Evolutionary conservation across 169 alveolate genomes (phyloP).

Genomic region (Perkinsus marinus): DNA sequence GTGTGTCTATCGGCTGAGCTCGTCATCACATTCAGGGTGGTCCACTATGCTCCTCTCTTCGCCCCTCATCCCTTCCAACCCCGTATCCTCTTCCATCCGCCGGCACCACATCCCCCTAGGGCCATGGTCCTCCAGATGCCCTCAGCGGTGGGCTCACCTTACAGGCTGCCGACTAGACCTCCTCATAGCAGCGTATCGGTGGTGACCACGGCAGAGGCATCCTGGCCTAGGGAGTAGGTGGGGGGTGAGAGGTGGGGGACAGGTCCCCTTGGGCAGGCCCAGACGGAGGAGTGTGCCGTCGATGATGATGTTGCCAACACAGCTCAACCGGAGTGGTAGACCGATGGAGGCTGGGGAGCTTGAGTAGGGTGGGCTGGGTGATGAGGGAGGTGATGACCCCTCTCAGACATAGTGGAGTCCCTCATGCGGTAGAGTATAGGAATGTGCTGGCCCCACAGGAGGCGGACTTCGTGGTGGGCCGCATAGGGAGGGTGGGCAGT

Average conservation of each 20-base stretch:
- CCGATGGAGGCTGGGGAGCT: no score
- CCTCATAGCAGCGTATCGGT: not conserved
- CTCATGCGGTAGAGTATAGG: not conserved
- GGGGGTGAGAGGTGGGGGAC: not conserved
- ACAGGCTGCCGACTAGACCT: not conserved
- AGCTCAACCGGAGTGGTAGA: no score
- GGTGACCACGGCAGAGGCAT: not conserved
- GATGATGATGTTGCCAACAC: not conserved
- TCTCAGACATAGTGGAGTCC: not conserved
- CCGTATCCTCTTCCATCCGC: not conserved
- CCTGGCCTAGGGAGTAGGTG: not conserved
- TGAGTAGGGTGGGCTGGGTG: not conserved
- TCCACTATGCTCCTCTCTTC: not conserved
- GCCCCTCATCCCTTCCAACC: not conserved
- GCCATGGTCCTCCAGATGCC: not conserved
- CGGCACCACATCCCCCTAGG: not conserved
- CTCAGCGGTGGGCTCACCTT: not conserved
- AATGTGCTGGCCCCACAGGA: not conserved
- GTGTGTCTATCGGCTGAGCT: not conserved
- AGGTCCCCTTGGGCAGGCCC: not conserved
- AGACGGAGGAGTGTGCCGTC: not conserved
- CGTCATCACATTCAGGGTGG: not conserved
- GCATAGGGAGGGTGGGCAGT: not conserved
- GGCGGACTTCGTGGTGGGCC: not conserved
- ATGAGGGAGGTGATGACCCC: no score